Evolutionary conservation across 1,139 yeast species (phyloP), one percentile per base, ranked within the genome.

Genomic region (Starmera stellimalicola): DNA sequence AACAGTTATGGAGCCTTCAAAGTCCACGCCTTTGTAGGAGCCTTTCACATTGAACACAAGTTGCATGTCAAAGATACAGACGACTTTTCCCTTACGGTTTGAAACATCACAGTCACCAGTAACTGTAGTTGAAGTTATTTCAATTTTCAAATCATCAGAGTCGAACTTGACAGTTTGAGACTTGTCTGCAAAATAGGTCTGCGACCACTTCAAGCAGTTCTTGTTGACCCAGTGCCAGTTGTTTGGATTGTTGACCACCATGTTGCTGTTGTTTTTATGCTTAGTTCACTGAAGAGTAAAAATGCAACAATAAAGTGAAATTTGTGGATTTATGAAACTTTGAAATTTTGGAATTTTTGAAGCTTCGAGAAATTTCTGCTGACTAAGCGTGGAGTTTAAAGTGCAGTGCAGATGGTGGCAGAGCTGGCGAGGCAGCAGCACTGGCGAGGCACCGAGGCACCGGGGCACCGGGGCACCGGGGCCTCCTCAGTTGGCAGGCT

Each of bases 181-280:
- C 19, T 66, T 60, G 23, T 60, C 55, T 26, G 65, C 57, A 41
- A 81, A 63, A 51, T 79, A 80, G 10, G 60, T 59, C 49, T 73
- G 73, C 16, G 84, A 70, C 91, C 91, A 81, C 36, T 83, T 77
- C 35, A 80, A 65, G 47, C 88, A 79, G 62, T 80, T 79, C 52
- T 74, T 79, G 51, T 80, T 85, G 28, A 81, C 77, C 91, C 93
- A 81, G 62, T 81, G 91, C 93, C 91, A 81, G 71, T 81, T 81
- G 58, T 81, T 80, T 30, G 93, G 93, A 62, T 81, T 81, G 54
- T 79, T 80, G 30, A 80, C 87, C 34, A 77, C 82, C 88, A 79
- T 78, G 23, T 24, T 41, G 31, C 9, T n/a, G 25, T 12, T 18
- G 12, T 6, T n/a, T 10, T 10, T 20, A 20, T 20, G 24, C 24